phyloP scores from a whole-genome alignment of 441 rosid genomes.

The Pelargonium citronellum region DNA sequence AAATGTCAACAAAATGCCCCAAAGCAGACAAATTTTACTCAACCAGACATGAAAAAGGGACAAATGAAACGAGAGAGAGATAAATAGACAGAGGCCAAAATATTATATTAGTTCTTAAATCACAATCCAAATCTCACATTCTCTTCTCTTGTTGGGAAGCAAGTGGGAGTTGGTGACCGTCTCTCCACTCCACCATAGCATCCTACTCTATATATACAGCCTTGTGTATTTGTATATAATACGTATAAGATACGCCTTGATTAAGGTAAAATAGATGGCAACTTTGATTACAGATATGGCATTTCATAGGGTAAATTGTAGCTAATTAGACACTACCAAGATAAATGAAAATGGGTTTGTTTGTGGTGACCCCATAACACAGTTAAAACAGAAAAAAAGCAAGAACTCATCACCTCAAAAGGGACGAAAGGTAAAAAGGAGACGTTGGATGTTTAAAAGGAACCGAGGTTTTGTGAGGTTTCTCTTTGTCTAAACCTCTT shows the following conservation, averaged over 20 bases:
- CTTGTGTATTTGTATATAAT: neutral
- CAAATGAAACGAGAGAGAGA: constrained; percentile 21
- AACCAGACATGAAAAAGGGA: neutral
- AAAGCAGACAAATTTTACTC: constrained; percentile 17
- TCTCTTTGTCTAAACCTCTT: constrained; percentile 36
- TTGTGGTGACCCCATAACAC: constrained; percentile 11
- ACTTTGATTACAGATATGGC: too few relatives aligned
- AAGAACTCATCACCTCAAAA: constrained; percentile 35
- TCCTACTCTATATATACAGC: neutral
- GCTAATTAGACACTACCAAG: too few relatives aligned
- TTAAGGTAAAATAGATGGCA: too few relatives aligned
- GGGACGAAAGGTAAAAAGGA: constrained; percentile 40
- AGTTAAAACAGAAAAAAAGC: constrained; percentile 23
- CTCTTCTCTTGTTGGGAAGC: constrained; percentile 45
- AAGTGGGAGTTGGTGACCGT: constrained; percentile 75
- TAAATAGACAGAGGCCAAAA: constrained; percentile 18
- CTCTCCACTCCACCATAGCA: constrained; percentile 1
- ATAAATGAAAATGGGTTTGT: neutral
- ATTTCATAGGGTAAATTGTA: too few relatives aligned
- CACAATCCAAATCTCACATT: constrained; percentile 23
- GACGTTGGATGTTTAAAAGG: constrained; percentile 52
- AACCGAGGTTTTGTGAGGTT: constrained; percentile 36
- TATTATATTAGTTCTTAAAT: constrained; percentile 13
- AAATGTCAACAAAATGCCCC: constrained; percentile 21
- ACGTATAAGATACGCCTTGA: neutral